A percentile compares a stretch with the other conserved stretches of the same genome.
Conservation (phyloP, 805 yeast genomes). For the Jamesozyma spencerorum region DNA sequence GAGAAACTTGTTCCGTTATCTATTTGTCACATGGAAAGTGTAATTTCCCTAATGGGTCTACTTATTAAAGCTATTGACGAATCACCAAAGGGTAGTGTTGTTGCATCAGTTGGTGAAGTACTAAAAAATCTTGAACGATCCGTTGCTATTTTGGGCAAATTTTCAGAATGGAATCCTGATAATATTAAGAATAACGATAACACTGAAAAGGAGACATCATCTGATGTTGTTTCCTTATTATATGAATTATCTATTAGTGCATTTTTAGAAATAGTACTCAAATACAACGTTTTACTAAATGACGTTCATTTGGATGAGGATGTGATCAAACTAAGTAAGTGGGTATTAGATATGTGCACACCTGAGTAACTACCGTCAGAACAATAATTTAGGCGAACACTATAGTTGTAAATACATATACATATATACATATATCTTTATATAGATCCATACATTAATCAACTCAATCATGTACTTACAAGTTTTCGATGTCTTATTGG, state of each 20-base stretch:
- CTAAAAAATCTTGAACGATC: slow-evolving; percentile 52
- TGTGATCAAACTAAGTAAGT: slow-evolving; percentile 58
- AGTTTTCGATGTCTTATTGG: not conserved
- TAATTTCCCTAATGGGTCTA: slow-evolving; percentile 47
- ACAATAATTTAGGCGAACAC: too few relatives aligned
- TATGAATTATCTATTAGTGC: slow-evolving; percentile 58
- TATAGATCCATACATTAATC: not conserved
- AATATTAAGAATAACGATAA: slow-evolving; percentile 2
- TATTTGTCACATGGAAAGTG: slow-evolving; percentile 55
- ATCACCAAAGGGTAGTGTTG: slow-evolving; percentile 48
- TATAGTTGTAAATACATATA: too few relatives aligned
- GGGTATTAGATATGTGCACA: slow-evolving; percentile 50
- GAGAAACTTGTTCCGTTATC: slow-evolving; percentile 54
- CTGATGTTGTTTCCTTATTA: slow-evolving; percentile 42
- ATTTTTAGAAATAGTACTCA: slow-evolving; percentile 54
- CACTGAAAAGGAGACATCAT: slow-evolving; percentile 15
- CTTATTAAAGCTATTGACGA: slow-evolving; percentile 49
- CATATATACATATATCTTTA: too few relatives aligned
- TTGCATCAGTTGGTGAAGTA: slow-evolving; percentile 48
- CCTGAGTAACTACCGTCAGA: slow-evolving; percentile 3
- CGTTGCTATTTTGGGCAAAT: slow-evolving; percentile 44
- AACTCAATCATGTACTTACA: not conserved
- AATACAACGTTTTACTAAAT: slow-evolving; percentile 53
- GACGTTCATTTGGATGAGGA: slow-evolving; percentile 55
- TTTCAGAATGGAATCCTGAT: slow-evolving; percentile 30